phyloP scores from a whole-genome alignment of 108 stramenopile species.

The Skeletonema costatum region DNA sequence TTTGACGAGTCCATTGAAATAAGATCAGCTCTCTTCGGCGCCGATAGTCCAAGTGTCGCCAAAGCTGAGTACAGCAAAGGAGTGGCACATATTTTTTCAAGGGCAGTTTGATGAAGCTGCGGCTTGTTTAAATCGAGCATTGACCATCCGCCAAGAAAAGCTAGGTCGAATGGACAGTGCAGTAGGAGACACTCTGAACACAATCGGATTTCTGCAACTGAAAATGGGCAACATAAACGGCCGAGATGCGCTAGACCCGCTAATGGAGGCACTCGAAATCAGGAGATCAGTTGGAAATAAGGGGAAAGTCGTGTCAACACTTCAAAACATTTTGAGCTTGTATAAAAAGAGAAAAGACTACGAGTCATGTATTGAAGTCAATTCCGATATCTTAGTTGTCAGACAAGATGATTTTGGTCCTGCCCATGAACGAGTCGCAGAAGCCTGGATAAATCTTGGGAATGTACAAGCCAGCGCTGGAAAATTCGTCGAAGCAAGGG shows the following conservation, averaged over 20 bases:
- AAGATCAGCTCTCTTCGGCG: conserved; percentile 51
- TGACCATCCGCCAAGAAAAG: conserved; percentile 62
- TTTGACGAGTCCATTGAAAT: conserved; percentile 74
- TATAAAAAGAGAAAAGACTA: conserved; percentile 62
- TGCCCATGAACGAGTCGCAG: conserved; percentile 42
- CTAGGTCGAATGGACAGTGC: conserved; percentile 60
- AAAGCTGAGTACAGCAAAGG: conserved; percentile 78
- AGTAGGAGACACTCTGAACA: conserved; percentile 80
- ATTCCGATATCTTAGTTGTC: conserved; percentile 30
- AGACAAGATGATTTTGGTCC: conserved; percentile 34
- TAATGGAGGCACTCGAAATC: conserved; percentile 73
- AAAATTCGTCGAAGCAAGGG: conserved; percentile 29
- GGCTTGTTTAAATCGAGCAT: conserved; percentile 65
- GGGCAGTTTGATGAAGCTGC: conserved; percentile 59
- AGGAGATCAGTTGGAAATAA: conserved; percentile 63
- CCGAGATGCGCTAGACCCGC: conserved; percentile 56
- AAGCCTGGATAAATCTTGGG: conserved; percentile 41
- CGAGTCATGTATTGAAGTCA: conserved; percentile 29
- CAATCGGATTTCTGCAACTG: conserved; percentile 75
- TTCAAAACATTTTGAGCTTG: conserved; percentile 81
- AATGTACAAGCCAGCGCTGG: conserved; percentile 33
- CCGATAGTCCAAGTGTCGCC: conserved; percentile 63
- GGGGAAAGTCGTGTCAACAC: conserved; percentile 73
- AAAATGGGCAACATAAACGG: conserved; percentile 55
- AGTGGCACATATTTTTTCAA: conserved; percentile 62